These are phyloP conservation scores for Casaregolazyma lundiana DNA, from an alignment of 1,139 yeast species.

Conservation along the genomic window DNA sequence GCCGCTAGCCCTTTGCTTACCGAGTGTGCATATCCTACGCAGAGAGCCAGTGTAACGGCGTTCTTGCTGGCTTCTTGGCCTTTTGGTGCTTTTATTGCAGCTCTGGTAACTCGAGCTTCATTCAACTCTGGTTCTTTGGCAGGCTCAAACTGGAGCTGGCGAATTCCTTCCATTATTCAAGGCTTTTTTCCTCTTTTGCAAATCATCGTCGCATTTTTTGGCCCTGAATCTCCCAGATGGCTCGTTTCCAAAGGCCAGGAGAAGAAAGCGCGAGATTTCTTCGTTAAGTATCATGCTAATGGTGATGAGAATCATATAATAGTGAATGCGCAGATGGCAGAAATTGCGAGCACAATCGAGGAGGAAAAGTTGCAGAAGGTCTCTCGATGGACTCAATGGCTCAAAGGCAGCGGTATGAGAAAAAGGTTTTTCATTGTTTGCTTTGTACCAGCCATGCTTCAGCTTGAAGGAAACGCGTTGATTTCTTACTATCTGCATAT, in stretches of 20 bases:
- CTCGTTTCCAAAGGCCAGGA: conserved; percentile 50
- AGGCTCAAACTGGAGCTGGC: conserved; percentile 39
- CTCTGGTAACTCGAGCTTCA: conserved; percentile 38
- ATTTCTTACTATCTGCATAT: conserved; percentile 12
- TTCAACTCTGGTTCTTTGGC: too few species aligned
- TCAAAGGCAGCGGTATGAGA: conserved; percentile 4
- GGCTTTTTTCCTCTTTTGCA: too few species aligned
- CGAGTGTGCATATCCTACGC: conserved; percentile 39
- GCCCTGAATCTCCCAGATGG: conserved; percentile 75
- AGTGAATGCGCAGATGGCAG: conserved; percentile 25
- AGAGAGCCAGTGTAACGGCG: conserved; percentile 44
- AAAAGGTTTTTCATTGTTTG: conserved; percentile 9
- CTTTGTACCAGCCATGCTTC: conserved; percentile 7
- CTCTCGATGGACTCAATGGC: background rate
- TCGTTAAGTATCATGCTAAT: conserved; percentile 28
- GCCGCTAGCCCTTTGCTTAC: conserved; percentile 32
- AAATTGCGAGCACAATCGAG: conserved; percentile 20
- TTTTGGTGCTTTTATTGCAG: conserved; percentile 52
- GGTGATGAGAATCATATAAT: conserved; percentile 20
- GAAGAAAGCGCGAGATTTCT: conserved; percentile 43
- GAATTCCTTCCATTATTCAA: conserved; percentile 22
- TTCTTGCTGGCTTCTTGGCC: conserved; percentile 49
- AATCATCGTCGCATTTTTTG: too few species aligned
- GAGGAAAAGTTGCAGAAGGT: background rate
- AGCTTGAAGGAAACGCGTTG: conserved; percentile 15